Conservation (phyloP, 495 filamentous ascomycete genomes). For the Thermochaetoides thermophila region DNA sequence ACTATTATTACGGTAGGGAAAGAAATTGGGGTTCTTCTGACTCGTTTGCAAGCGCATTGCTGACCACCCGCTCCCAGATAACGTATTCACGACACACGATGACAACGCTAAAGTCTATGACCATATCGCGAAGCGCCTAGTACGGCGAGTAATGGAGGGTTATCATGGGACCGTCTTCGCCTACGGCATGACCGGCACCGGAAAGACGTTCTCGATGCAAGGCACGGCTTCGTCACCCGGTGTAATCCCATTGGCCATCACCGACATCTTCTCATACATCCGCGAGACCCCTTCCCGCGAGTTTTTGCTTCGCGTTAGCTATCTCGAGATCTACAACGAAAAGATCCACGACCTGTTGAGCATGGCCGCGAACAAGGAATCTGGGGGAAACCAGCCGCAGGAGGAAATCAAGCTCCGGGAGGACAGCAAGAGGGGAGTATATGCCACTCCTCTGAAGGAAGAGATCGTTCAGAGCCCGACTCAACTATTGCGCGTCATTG, state of each 20-base stretch:
- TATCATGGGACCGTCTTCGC: slow-evolving; percentile 98
- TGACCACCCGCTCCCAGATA: slow-evolving; percentile 42
- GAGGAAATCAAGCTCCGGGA: slow-evolving; percentile 96
- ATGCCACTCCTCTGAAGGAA: slow-evolving; percentile 90
- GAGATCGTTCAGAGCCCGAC: slow-evolving; percentile 98
- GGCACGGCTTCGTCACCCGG: slow-evolving; percentile 93
- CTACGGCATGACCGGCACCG: slow-evolving; percentile 98
- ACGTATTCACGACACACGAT: slow-evolving; percentile 85
- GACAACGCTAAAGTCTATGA: slow-evolving; percentile 93
- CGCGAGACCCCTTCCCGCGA: slow-evolving; percentile 90
- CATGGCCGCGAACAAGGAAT: slow-evolving; percentile 39
- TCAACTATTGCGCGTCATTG: slow-evolving; percentile 87
- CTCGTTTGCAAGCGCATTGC: neutral
- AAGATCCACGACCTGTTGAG: slow-evolving; percentile 89
- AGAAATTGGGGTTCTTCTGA: neutral
- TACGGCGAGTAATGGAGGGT: slow-evolving; percentile 95
- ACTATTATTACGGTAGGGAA: slow-evolving; percentile 81
- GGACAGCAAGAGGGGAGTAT: slow-evolving; percentile 90
- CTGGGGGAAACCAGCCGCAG: slow-evolving; percentile 32
- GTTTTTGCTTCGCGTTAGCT: slow-evolving; percentile 91
- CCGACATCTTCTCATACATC: slow-evolving; percentile 97
- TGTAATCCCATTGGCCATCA: slow-evolving; percentile 93
- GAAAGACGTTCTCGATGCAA: slow-evolving; percentile 99
- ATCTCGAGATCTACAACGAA: slow-evolving; percentile 97
- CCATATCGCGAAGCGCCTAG: slow-evolving; percentile 78